Percentiles rank a stretch among this genome's conserved stretches.
Evolutionary conservation across 306 rosid genomes (phyloP).

Genomic region (Arachis stenosperma): DNA sequence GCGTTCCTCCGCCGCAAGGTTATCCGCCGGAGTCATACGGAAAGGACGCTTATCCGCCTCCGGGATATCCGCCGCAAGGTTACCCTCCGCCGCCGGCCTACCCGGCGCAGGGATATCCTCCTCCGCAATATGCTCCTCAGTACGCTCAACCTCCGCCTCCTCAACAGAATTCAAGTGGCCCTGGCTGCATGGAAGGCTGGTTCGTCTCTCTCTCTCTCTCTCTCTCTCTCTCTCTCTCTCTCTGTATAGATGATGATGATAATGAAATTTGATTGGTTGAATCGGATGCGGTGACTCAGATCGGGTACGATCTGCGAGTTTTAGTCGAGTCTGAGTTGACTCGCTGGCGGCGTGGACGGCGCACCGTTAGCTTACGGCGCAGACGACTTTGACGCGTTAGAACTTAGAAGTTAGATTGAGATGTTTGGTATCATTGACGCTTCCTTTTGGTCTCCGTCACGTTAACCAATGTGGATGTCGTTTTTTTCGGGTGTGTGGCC

Average conservation of each 20-base stretch:
- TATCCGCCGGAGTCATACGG: slow-evolving; percentile 80
- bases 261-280: neutral
- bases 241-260: neutral
- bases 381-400: neutral
- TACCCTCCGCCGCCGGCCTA: slow-evolving; percentile 71
- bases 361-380: slow-evolving; percentile 4
- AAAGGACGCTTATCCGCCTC: slow-evolving; percentile 83
- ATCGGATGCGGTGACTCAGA: slow-evolving; percentile 33
- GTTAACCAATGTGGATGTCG: slow-evolving; percentile 18
- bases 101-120: slow-evolving; percentile 74
- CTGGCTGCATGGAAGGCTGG: slow-evolving; percentile 87
- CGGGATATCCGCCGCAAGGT: slow-evolving; percentile 64
- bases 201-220: slow-evolving; percentile 26
- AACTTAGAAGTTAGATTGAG: neutral
- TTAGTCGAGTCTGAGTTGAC: slow-evolving; percentile 18
- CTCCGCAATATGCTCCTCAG: slow-evolving; percentile 75
- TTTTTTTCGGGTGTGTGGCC: neutral
- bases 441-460: slow-evolving; percentile 23
- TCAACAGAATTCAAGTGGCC: slow-evolving; percentile 29
- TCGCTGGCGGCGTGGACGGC: slow-evolving; percentile 14
- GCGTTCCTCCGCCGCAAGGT: slow-evolving; percentile 95
- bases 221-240: slow-evolving; percentile 12
- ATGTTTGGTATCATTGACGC: no score
- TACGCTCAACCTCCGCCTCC: slow-evolving; percentile 84
- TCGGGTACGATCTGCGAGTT: slow-evolving; percentile 42